Conservation (phyloP, 2,329 filamentous ascomycete genomes). For the Rugonectria rugulosa region DNA sequence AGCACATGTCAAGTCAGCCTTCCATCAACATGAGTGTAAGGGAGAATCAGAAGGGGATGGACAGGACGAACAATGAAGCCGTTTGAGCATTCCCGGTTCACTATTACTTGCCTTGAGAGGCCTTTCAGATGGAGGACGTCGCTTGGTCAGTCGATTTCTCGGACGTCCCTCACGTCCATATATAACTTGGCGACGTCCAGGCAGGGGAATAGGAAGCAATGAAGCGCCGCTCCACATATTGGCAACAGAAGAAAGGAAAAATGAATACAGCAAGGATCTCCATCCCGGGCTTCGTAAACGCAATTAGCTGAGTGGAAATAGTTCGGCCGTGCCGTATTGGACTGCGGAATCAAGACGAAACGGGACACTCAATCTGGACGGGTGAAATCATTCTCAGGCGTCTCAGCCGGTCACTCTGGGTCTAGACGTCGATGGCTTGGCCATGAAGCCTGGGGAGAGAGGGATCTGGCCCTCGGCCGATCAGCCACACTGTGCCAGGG, state of each 20-base stretch:
- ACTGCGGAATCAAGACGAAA: no score
- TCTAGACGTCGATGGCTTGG: no score
- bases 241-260: background rate
- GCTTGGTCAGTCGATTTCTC: background rate
- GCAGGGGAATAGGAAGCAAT: background rate
- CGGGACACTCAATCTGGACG: no score
- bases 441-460: no score
- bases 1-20: background rate
- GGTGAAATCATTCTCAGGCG: background rate
- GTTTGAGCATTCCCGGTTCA: constrained; percentile 13
- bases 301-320: background rate
- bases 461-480: no score
- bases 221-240: constrained; percentile 3
- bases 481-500: constrained; percentile 2
- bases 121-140: background rate
- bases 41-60: background rate
- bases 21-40: background rate
- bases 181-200: background rate
- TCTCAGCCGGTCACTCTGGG: background rate
- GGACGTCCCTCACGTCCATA: background rate
- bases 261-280: background rate
- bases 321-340: background rate
- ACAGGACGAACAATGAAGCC: constrained; percentile 3
- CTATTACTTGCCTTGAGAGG: constrained; percentile 15
- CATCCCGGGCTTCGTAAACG: background rate